A percentile compares a stretch with the other conserved stretches of the same genome.
phyloP scores from a whole-genome alignment of 371 early-diverging fungal species.

The Mortierella sp. region DNA sequence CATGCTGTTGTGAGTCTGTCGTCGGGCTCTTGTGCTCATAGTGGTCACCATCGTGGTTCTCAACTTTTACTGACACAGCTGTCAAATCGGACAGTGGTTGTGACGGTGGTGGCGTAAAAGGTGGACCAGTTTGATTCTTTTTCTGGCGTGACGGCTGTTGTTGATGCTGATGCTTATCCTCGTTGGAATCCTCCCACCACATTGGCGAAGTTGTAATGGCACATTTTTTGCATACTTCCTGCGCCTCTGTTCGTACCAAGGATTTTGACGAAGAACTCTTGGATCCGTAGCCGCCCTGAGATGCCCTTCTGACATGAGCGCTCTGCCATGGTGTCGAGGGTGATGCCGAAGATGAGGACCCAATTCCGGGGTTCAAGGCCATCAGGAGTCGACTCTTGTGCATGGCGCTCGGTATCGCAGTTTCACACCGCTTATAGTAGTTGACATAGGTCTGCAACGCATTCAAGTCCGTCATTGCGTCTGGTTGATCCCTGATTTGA shows the following conservation, averaged over 20 bases:
- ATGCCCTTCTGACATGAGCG: conserved; percentile 18
- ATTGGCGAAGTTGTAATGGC: conserved; percentile 56
- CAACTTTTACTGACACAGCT: conserved; percentile 7
- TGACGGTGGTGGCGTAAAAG: conserved; percentile 5
- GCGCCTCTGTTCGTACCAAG: conserved; percentile 8
- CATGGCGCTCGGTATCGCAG: conserved; percentile 51
- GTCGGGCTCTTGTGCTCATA: background rate
- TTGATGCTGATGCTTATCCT: background rate
- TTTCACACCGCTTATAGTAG: conserved; percentile 55
- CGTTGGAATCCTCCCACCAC: conserved; percentile 56
- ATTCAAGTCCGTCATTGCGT: conserved; percentile 39
- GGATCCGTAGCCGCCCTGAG: conserved; percentile 22
- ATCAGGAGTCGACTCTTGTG: conserved; percentile 46
- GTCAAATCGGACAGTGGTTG: background rate
- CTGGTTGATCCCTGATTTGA: conserved; percentile 49
- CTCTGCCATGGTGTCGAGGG: conserved; percentile 8
- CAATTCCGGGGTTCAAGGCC: conserved; percentile 47
- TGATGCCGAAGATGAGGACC: conserved; percentile 8
- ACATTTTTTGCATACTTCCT: conserved; percentile 53
- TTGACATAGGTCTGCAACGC: conserved; percentile 55
- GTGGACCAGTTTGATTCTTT: background rate
- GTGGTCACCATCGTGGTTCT: conserved; percentile 5
- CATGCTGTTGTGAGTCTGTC: conserved; percentile 1
- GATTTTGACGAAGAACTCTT: conserved; percentile 16
- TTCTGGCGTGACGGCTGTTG: background rate